These are phyloP conservation scores for Hanseniaspora singularis DNA, from an alignment of 805 yeast species.

Conservation along the genomic window DNA sequence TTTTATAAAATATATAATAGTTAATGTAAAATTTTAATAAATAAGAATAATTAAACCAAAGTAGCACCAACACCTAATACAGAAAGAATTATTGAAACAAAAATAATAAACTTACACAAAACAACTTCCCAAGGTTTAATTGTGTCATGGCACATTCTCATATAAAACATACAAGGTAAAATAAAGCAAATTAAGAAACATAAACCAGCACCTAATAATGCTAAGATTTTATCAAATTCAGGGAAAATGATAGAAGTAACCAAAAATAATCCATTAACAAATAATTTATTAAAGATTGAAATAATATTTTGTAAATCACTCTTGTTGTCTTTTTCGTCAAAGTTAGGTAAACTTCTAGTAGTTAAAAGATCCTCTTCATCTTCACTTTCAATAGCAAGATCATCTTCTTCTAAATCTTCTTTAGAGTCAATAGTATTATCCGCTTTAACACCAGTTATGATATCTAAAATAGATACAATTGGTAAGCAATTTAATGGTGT, in stretches of 20 bases:
- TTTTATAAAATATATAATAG: no score
- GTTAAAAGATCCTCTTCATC: constrained; percentile 12
- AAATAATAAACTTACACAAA: constrained; percentile 35
- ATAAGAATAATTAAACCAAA: constrained; percentile 18
- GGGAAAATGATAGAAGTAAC: constrained; percentile 54
- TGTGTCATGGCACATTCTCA: constrained; percentile 39
- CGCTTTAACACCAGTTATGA: constrained; percentile 30
- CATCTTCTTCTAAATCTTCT: constrained; percentile 12
- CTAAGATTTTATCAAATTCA: constrained; percentile 69
- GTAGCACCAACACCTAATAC: constrained; percentile 52
- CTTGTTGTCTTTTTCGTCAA: neutral
- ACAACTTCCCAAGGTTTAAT: constrained; percentile 33
- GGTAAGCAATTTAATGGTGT: constrained; percentile 78
- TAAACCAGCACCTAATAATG: constrained; percentile 68
- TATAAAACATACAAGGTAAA: constrained; percentile 62
- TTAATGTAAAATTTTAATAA: no score
- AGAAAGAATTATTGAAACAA: constrained; percentile 39
- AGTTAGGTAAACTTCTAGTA: neutral
- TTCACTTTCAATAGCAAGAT: constrained; percentile 9
- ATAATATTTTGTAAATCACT: neutral
- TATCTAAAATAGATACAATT: constrained; percentile 57
- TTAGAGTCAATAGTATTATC: constrained; percentile 20
- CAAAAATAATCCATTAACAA: constrained; percentile 48
- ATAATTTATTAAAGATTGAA: constrained; percentile 28
- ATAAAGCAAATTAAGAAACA: constrained; percentile 72